Percentiles rank a stretch among this genome's conserved stretches.
These are phyloP conservation scores for Lithohypha guttulata DNA, from an alignment of 2,329 filamentous ascomycete species.

Conservation along the genomic window DNA sequence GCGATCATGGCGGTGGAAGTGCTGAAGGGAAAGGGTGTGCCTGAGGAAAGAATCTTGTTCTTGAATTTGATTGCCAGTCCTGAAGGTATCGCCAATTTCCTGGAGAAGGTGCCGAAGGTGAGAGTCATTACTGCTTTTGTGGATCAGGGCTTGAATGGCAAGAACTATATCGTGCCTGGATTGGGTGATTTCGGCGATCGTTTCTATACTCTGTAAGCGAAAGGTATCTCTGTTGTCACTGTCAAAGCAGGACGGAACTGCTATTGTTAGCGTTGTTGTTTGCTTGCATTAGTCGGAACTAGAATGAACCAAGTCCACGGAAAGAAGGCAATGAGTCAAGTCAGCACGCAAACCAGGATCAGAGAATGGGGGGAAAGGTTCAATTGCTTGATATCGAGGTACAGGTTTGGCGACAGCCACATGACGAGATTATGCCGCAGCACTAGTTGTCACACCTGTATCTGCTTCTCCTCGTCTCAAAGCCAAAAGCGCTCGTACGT, in stretches of 20 bases:
- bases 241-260: too few species aligned
- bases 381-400: not conserved
- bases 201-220: slow-evolving; percentile 21
- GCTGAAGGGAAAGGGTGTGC: slow-evolving; percentile 77
- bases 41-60: slow-evolving; percentile 90
- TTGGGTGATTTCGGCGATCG: slow-evolving; percentile 31
- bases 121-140: slow-evolving; percentile 93
- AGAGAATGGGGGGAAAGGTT: not conserved
- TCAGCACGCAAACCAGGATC: not conserved
- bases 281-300: too few species aligned
- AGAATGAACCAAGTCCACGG: too few species aligned
- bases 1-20: slow-evolving; percentile 96
- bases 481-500: slow-evolving; percentile 82
- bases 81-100: slow-evolving; percentile 80
- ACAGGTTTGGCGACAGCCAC: not conserved
- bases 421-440: slow-evolving; percentile 2
- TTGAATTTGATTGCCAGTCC: slow-evolving; percentile 96
- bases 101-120: slow-evolving; percentile 75
- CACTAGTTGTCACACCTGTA: slow-evolving; percentile 2
- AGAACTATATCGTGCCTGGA: slow-evolving; percentile 29
- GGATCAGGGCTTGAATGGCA: slow-evolving; percentile 90
- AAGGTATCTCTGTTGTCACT: too few species aligned
- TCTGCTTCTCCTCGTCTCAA: slow-evolving; percentile 68
- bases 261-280: too few species aligned
- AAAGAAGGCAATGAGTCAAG: too few species aligned